phyloP scores from a whole-genome alignment of 1,284 basidiomycete genomes.

The Pascua sp. region DNA sequence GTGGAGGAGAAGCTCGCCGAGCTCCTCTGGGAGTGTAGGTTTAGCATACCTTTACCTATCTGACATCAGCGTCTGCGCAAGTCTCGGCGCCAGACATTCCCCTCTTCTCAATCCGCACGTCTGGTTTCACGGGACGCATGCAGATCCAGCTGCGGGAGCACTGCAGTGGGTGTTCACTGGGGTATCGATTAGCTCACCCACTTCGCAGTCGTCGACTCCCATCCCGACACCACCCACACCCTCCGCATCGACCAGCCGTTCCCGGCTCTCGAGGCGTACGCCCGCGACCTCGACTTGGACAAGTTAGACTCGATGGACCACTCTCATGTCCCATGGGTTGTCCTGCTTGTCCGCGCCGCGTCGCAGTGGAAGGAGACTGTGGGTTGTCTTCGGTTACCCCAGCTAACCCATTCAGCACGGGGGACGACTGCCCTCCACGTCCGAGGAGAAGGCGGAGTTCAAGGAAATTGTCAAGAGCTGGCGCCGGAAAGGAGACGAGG shows the following conservation, averaged over 20 bases:
- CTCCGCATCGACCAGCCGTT: constrained; percentile 87
- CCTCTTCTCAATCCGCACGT: constrained; percentile 71
- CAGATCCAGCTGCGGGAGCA: constrained; percentile 83
- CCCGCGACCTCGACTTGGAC: constrained; percentile 66
- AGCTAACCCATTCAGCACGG: constrained; percentile 25
- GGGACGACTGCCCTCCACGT: constrained; percentile 45
- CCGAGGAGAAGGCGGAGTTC: constrained; percentile 73
- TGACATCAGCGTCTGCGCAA: constrained; percentile 30
- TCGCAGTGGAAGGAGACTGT: constrained; percentile 67
- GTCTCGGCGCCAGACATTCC: constrained; percentile 55
- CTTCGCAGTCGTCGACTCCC: constrained; percentile 78
- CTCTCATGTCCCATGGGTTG: constrained; percentile 78
- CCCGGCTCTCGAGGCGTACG: constrained; percentile 69
- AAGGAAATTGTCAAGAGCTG: constrained; percentile 54
- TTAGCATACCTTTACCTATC: not conserved
- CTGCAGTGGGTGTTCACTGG: constrained; percentile 57
- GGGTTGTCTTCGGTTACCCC: constrained; percentile 8
- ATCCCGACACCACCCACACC: constrained; percentile 78
- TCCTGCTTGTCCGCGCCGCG: constrained; percentile 77
- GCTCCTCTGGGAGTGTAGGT: constrained; percentile 62
- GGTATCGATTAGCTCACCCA: not conserved
- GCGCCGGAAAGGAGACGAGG: constrained; percentile 70
- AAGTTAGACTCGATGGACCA: constrained; percentile 80
- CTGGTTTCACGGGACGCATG: constrained; percentile 85
- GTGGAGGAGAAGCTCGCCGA: constrained; percentile 61